phyloP scores from a whole-genome alignment of 2,329 filamentous ascomycete species.

The Aspergillus arachidicola region DNA sequence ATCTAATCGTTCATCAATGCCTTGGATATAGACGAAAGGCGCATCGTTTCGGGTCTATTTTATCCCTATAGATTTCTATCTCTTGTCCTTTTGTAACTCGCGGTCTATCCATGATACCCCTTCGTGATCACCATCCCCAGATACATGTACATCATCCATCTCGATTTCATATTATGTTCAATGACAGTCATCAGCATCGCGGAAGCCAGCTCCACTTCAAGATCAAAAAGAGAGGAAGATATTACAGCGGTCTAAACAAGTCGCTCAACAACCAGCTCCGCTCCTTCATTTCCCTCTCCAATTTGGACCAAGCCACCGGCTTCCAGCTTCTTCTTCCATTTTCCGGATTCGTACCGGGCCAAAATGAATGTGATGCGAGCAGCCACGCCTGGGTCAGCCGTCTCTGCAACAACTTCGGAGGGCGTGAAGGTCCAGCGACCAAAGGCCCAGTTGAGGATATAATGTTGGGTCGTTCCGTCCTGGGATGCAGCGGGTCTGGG shows the following conservation, averaged over 20 bases:
- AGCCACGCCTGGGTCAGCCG: constrained; percentile 34
- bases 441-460: constrained; percentile 98
- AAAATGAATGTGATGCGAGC: constrained; percentile 51
- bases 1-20: not conserved
- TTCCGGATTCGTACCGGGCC: constrained; percentile 49
- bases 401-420: constrained; percentile 42
- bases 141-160: constrained; percentile 3
- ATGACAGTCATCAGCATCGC: not conserved
- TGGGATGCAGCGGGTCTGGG: constrained; percentile 29
- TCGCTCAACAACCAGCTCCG: constrained; percentile 37
- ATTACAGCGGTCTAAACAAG: constrained; percentile 28
- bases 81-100: not conserved
- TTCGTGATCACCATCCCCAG: not conserved
- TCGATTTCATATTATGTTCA: not conserved
- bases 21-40: not conserved
- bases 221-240: constrained; percentile 1
- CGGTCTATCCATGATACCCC: not conserved
- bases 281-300: constrained; percentile 17
- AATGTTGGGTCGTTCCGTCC: constrained; percentile 52
- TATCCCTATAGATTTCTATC: not conserved
- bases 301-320: constrained; percentile 39
- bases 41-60: not conserved
- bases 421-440: constrained; percentile 89
- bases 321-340: constrained; percentile 54
- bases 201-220: constrained; percentile 23